Percentiles rank a stretch among this genome's conserved stretches.
Evolutionary conservation across 306 rosid species (phyloP).

Genomic region (Ormosia emarginata): DNA sequence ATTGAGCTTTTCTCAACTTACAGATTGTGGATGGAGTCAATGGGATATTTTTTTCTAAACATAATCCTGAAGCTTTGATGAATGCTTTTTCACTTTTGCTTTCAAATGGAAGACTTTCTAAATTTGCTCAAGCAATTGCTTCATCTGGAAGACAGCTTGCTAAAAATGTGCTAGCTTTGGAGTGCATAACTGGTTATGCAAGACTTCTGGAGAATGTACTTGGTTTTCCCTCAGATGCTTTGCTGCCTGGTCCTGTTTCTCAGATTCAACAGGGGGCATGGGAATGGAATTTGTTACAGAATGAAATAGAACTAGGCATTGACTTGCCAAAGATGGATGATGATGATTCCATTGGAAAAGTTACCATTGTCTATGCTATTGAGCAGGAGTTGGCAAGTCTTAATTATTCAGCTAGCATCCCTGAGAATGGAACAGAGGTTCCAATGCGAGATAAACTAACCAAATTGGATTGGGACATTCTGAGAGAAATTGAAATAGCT

Average conservation of each 20-base stretch:
- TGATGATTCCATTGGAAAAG: conserved; percentile 24
- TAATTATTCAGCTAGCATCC: conserved; percentile 35
- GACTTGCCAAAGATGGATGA: conserved; percentile 33
- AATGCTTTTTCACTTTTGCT: conserved; percentile 72
- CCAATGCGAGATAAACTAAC: conserved; percentile 43
- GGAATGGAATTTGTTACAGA: conserved; percentile 75
- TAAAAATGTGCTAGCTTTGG: conserved; percentile 77
- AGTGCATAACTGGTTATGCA: conserved; percentile 74
- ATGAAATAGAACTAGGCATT: conserved; percentile 35
- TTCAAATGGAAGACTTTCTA: conserved; percentile 83
- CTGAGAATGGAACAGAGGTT: conserved; percentile 51
- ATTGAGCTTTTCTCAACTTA: conserved; percentile 21
- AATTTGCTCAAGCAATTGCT: conserved; percentile 71
- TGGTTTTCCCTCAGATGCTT: conserved; percentile 72
- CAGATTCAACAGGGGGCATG: conserved; percentile 66
- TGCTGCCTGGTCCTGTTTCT: conserved; percentile 71
- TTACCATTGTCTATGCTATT: conserved; percentile 56
- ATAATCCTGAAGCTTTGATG: conserved; percentile 77
- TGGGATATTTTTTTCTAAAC: conserved; percentile 63
- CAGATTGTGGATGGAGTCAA: conserved; percentile 83
- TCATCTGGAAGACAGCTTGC: conserved; percentile 81
- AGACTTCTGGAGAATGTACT: conserved; percentile 89
- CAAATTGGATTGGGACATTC: conserved; percentile 71
- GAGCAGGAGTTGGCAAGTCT: conserved; percentile 53
- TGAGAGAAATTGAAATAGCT: conserved; percentile 64